Evolutionary conservation across 768 basidiomycete genomes (phyloP), one percentile per base, ranked within the genome.

Genomic region (Tulasnella calospora): DNA sequence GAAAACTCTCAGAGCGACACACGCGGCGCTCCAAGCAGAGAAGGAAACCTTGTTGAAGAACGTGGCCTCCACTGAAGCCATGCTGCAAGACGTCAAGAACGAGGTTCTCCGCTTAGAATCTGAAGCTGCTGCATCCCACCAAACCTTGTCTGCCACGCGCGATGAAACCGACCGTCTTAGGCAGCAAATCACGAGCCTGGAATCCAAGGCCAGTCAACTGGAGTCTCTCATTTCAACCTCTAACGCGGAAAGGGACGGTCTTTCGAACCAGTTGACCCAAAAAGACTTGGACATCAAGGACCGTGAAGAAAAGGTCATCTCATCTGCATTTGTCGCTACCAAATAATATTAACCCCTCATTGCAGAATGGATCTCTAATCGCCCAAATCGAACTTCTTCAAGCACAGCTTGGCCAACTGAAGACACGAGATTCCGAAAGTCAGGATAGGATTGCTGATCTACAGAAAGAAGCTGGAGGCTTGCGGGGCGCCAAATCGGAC

Each of bases 81-180:
- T 67, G 33, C n/a, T 30, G 27, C 30, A 67, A 35, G 30, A 67
- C 33, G 15, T 67, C 23, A 67, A 67, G 30, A 27, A 67, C 27
- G 61, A 67, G 15, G 27, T 67, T 67, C 61, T 67, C 12, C 61
- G 61, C 27, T 19, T 67, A 27, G 61, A 67, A 35, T 67, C 61
- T 6, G 61, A 67, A 33, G 61, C 61, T 6, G 30, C 27, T 0
- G 61, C 15, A 19, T 67, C 61, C 33, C 30, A 35, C 23, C 4
- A 67, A 33, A 13, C 61, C 61, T 67, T 67, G 23, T 74, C 73
- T 47, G 73, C 73, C 44, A 46, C 73, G 9, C 73, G 15, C 30
- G 27, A 23, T 13, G 73, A 74, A 33, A n/a, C 27, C 30, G 44
- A 23, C 23, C 30, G n/a, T n/a, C 73, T 74, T 35, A 2, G 30